Evolutionary conservation across 768 basidiomycete species (phyloP), one percentile per base, ranked within the genome.

Genomic region (Scleroderma citrinum): DNA sequence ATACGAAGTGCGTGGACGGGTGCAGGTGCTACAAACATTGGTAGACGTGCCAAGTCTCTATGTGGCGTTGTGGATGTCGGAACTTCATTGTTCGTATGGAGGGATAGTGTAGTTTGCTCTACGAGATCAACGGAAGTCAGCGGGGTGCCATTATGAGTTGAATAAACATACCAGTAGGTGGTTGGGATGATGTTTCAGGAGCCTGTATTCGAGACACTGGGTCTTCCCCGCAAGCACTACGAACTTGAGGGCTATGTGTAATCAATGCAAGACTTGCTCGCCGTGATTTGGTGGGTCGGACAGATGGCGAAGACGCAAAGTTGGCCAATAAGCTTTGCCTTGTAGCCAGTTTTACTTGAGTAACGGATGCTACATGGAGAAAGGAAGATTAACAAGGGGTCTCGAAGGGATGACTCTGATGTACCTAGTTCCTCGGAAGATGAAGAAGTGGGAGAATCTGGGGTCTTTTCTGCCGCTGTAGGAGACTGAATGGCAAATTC

Each of bases 1-100:
- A 64, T 62, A 11, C 64, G 59, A 12, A 64, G 54, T 12, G 62
- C 63, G 4, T 63, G 66, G 8, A 62, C 52, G 5, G 59, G 53
- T 4, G 53, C 51, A 36, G 58, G 44, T 30, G 54, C 46, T n/a
- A 42, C 40, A n/a, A 29, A 42, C 48, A 26, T 19, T 19, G 52
- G 42, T 6, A 50, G 49, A 44, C 24, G 23, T 34, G 49, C 13
- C 24, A 40, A 38, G 29, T 14, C 19, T 17, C 34, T 48, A 10
- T 32, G 17, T 13, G 51, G 51, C 7, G 47, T 51, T 20, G n/a
- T 34, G 17, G 46, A 29, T 24, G 23, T 24, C 35, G 17, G 13
- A 5, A 13, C 14, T 36, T 49, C 48, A n/a, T 29, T 29, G 30
- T 44, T 39, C 16, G 46, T 34, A 43, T 50, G 32, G 3, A 10